These are phyloP conservation scores for Globisporangium cylindrosporum DNA, from an alignment of 352 stramenopile species.

Conservation along the genomic window DNA sequence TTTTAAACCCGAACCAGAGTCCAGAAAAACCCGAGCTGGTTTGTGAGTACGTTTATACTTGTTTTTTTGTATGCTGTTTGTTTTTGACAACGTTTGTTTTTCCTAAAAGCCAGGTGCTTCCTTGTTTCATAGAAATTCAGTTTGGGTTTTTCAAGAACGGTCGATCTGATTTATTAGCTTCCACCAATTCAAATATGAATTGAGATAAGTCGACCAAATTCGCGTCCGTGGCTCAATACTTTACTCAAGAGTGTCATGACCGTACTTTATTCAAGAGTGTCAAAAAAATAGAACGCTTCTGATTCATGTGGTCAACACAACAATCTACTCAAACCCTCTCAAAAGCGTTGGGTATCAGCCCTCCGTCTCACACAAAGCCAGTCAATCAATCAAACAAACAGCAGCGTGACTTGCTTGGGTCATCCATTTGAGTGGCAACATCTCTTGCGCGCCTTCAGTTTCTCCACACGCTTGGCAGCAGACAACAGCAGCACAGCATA, in stretches of 20 bases:
- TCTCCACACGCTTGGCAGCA: no score
- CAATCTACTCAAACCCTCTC: neutral
- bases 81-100: neutral
- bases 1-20: conserved; percentile 1
- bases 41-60: neutral
- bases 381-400: neutral
- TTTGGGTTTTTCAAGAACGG: neutral
- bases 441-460: conserved; percentile 3
- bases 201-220: neutral
- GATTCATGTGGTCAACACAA: neutral
- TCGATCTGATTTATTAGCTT: conserved; percentile 1
- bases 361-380: neutral
- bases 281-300: neutral
- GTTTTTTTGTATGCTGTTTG: neutral
- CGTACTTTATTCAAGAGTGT: neutral
- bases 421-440: conserved; percentile 2
- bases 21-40: neutral
- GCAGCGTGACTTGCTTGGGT: neutral
- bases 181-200: conserved; percentile 1
- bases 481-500: no score
- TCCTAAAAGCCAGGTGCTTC: neutral
- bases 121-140: neutral
- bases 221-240: neutral
- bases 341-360: neutral
- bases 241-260: no score